Evolutionary conservation across 2,329 filamentous ascomycete species (phyloP).

Genomic region (Beauveria scarabaeidicola): DNA sequence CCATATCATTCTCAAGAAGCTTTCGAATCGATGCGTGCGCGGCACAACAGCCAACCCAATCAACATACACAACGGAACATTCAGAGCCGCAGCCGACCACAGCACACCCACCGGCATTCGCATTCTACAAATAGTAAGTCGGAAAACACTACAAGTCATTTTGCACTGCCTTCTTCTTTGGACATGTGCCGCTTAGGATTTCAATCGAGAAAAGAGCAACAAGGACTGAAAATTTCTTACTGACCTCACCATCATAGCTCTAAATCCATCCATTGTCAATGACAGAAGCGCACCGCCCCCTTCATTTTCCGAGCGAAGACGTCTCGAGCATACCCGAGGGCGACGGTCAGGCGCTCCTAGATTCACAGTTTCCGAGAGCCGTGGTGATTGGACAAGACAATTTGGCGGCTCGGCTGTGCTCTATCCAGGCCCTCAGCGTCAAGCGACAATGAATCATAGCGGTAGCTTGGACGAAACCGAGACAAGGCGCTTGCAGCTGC

Average conservation of each 20-base stretch:
- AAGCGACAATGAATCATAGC: conserved; percentile 11
- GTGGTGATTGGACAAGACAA: conserved; percentile 9
- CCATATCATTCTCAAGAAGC: background rate
- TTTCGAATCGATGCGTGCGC: background rate
- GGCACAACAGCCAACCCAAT: background rate
- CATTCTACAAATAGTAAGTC: background rate
- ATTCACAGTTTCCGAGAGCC: conserved; percentile 17
- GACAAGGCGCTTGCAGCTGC: conserved; percentile 34
- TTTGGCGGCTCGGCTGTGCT: background rate
- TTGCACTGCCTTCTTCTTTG: no score
- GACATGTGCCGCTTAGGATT: no score
- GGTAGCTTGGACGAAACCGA: conserved; percentile 24
- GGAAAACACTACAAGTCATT: background rate
- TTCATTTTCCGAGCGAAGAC: conserved; percentile 18
- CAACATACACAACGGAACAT: background rate
- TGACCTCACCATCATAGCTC: background rate
- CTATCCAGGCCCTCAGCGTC: background rate
- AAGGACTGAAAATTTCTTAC: background rate
- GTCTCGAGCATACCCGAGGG: conserved; percentile 19
- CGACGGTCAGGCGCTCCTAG: conserved; percentile 20
- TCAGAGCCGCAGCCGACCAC: background rate
- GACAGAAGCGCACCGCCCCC: background rate
- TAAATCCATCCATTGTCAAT: background rate
- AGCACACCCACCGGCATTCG: background rate
- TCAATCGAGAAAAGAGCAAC: no score